Conservation (phyloP, 2,329 filamentous ascomycete genomes). For the Mariannaea elegans region DNA sequence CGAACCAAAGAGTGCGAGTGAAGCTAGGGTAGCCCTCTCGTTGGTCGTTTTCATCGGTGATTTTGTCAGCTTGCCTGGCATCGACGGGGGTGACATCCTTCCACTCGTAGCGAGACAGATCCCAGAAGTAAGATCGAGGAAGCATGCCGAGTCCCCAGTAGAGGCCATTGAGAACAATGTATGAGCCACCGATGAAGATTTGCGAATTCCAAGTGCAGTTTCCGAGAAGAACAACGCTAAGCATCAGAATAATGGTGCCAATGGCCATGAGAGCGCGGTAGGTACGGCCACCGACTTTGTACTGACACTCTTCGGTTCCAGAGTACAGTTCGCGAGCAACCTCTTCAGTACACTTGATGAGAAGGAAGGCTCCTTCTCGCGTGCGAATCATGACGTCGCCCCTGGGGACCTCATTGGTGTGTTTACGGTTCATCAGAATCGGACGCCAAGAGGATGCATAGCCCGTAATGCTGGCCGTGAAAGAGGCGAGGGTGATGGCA, state of each 20-base stretch:
- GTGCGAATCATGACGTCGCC: slow-evolving; percentile 71
- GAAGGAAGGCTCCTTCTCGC: slow-evolving; percentile 66
- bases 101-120: slow-evolving; percentile 61
- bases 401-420: slow-evolving; percentile 57
- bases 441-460: slow-evolving; percentile 68
- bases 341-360: slow-evolving; percentile 66
- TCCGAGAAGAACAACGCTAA: slow-evolving; percentile 67
- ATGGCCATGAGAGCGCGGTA: slow-evolving; percentile 65
- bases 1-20: slow-evolving; percentile 67
- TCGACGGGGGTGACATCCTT: slow-evolving; percentile 52
- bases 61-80: slow-evolving; percentile 46
- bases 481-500: slow-evolving; percentile 60
- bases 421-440: slow-evolving; percentile 60
- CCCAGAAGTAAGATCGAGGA: slow-evolving; percentile 62
- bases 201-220: slow-evolving; percentile 71
- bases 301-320: slow-evolving; percentile 68
- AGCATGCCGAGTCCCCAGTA: slow-evolving; percentile 67
- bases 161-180: slow-evolving; percentile 66
- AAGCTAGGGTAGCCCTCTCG: slow-evolving; percentile 57
- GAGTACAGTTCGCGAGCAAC: slow-evolving; percentile 70
- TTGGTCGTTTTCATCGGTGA: slow-evolving; percentile 42
- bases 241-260: slow-evolving; percentile 69
- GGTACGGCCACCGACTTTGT: slow-evolving; percentile 55
- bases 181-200: slow-evolving; percentile 64
- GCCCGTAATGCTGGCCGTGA: slow-evolving; percentile 63